Conservation (phyloP, 352 stramenopile species). For the Pythium pyrilobum region DNA sequence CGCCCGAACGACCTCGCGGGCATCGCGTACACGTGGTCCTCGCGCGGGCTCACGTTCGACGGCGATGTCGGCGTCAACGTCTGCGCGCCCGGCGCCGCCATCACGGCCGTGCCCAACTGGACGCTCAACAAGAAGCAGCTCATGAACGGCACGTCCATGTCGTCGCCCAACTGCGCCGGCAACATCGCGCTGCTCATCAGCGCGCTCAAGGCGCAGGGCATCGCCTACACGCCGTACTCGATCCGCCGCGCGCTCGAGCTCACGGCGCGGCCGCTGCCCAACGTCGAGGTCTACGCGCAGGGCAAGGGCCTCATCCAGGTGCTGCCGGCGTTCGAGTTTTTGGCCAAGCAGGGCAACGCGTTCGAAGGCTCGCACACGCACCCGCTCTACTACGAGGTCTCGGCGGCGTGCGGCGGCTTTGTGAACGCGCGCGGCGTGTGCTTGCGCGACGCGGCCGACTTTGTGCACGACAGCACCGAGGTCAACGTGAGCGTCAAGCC, state of each 20-base stretch:
- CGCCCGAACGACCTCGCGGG: constrained; percentile 53
- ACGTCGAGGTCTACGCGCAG: constrained; percentile 70
- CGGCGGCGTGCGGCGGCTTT: constrained; percentile 17
- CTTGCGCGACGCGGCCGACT: constrained; percentile 76
- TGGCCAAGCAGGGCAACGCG: constrained; percentile 35
- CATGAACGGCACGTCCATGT: constrained; percentile 98
- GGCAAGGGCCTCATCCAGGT: constrained; percentile 81
- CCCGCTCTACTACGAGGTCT: constrained; percentile 34
- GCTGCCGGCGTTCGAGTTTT: constrained; percentile 68
- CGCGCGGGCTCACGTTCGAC: constrained; percentile 89
- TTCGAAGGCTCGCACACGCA: constrained; percentile 67
- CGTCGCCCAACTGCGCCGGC: constrained; percentile 91
- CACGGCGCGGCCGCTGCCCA: constrained; percentile 58
- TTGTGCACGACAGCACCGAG: constrained; percentile 62
- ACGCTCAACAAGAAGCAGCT: constrained; percentile 94
- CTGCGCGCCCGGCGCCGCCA: constrained; percentile 92
- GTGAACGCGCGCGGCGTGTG: constrained; percentile 72
- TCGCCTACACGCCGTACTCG: constrained; percentile 84
- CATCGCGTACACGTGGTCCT: constrained; percentile 91
- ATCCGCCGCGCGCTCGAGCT: constrained; percentile 87
- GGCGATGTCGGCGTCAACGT: constrained; percentile 90
- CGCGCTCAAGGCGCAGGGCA: constrained; percentile 73
- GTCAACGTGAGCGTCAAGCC: constrained; percentile 86
- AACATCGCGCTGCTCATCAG: constrained; percentile 92
- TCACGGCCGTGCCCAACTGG: constrained; percentile 93